Evolutionary conservation across 2,329 filamentous ascomycete species (phyloP), one percentile per base, ranked within the genome.

Genomic region (Rutstroemia sp.): DNA sequence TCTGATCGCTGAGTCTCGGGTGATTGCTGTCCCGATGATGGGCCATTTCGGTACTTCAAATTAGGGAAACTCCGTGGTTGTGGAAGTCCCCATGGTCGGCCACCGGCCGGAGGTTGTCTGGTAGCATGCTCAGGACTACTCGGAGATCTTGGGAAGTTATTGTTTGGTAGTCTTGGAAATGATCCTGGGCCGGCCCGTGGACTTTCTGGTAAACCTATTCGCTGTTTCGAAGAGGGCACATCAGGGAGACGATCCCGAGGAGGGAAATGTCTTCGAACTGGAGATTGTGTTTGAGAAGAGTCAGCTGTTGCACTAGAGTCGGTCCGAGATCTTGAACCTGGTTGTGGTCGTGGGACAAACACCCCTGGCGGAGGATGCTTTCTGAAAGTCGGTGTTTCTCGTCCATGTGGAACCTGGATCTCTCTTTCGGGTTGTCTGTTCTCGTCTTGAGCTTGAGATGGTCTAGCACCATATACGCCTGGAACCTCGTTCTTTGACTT

Each of bases 381-480:
- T 52, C 68, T 57, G 58, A 65, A 52, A 2, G 74, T 70, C 37
- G 86, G 81, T 0, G 82, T 82, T 56, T 87, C 86, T 25, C 86
- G 81, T 27, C 85, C 88, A 65, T 88, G 82, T 61, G 92, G 88
- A 69, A 96, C 81, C 68, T 91, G 88, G 48, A 88, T 75, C 66
- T 95, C 88, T 46, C 90, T 83, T 67, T 95, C 87, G 5, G 88
- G 81, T 65, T 89, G 96, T 66, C 89, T 88, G 19, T 86, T 83
- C 66, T 96, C 92, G 65, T 95, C 89, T 63, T 94, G 96, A 7
- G 84, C 81, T 51, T 86, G 81, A 2, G 76, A 73, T 1, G 91
- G 88, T 67, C 90, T 90, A 61, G 87, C 87, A 7, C 27, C 27
- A 70, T 87, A 87, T 0, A 83, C 75, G 30, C 83, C 83, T 71